Evolutionary conservation across 257 asterid species (phyloP).

Genomic region (Osmanthus fragrans): DNA sequence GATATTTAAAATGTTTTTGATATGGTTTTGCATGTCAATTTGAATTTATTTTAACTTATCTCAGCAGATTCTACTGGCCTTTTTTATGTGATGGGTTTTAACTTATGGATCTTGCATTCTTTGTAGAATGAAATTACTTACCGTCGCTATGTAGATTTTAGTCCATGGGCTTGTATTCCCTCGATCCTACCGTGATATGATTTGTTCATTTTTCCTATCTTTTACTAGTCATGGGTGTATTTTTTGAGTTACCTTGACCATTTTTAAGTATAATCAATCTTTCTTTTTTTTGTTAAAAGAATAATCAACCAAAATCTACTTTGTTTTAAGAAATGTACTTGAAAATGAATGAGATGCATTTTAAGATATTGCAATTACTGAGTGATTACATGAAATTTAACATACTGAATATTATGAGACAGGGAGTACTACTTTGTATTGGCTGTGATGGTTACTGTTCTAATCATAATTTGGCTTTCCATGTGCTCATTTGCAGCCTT

Average conservation of each 20-base stretch:
- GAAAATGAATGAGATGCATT: background rate
- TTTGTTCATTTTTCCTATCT: background rate
- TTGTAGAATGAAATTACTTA: background rate
- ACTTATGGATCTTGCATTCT: background rate
- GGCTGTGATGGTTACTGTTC: background rate
- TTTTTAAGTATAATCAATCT: background rate
- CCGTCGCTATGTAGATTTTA: background rate
- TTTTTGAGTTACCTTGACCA: background rate
- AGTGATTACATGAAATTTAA: background rate
- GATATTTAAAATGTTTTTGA: background rate
- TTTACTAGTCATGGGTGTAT: background rate
- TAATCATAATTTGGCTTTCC: background rate
- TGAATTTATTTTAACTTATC: background rate
- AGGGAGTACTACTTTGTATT: background rate
- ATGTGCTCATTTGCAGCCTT: slow-evolving; percentile 64
- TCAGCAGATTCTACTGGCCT: background rate
- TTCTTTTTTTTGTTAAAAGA: too few relatives aligned
- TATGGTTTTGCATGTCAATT: background rate
- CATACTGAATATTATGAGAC: background rate
- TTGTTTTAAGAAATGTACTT: background rate
- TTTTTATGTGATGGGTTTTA: background rate
- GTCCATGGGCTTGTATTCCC: background rate
- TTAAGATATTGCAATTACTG: background rate
- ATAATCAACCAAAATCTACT: background rate
- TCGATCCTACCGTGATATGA: background rate